Evolutionary conservation across 768 basidiomycete genomes (phyloP), one percentile per base, ranked within the genome.

Genomic region (Leccinum sublutescens): DNA sequence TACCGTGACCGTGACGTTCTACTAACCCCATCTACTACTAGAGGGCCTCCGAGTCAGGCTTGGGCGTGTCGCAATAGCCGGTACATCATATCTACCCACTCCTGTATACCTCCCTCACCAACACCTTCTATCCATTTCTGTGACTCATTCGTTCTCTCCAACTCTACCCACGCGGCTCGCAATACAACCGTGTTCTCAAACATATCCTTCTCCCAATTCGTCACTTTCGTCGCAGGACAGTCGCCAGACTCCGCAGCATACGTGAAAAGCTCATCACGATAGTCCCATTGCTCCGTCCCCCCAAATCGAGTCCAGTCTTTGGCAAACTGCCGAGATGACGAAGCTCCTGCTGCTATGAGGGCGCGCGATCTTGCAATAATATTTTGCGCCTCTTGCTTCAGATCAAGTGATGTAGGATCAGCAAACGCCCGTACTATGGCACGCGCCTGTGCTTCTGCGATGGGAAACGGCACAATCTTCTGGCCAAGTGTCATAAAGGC

Each of bases 371-470:
- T 82, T 6, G 77, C 71, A 27, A 83, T 65, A 56, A 88, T 71
- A n/a, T 74, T 80, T 25, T 74, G 71, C 0, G 77, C 75, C 65
- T 88, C 88, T 33, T 71, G 66, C 3, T 74, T 71, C 33, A 69
- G 57, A 61, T 90, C 80, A 7, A 91, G 72, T 21, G 78, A 71
- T 25, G 69, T 68, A 1, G 83, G 85, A 54, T 84, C 64, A 14
- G 75, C 75, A 59, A 90, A 88, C 0, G 80, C 82, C 23, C 78
- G 77, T 21, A 86, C 69, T 7, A 84, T 78, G 2, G 85, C 87
- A 0, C 81, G 82, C 1, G 87, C 87, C 73, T 96, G 95, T 0
- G 83, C 84, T 71, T 97, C 92, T 51, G 87, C 78, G 0, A 93
- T 67, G 1, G 91, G 93, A 59, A 95, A 82, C 3, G 93, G 94